These are phyloP conservation scores for Sorghum bicolor DNA, from an alignment of 176 grass and related monocot genomes.

Conservation along the genomic window Sorghum_bicolor_NCBIv3 NC_012876.2:60321501-60322000, in stretches of 20 bases:
- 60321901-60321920: constrained; percentile 58
- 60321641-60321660: constrained; percentile 93
- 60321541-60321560: constrained; percentile 1
- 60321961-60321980: constrained; percentile 97
- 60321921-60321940: constrained; percentile 98
- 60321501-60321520: constrained; percentile 5
- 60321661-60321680: constrained; percentile 91
- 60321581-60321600: constrained; percentile 97
- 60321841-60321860: constrained; percentile 4
- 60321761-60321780: background rate
- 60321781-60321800: background rate
- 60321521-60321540: constrained; percentile 5
- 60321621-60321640: constrained; percentile 92
- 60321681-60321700: constrained; percentile 18
- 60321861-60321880: background rate
- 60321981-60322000: constrained; percentile 99
- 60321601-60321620: constrained; percentile 93
- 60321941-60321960: constrained; percentile 78
- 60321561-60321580: constrained; percentile 58
- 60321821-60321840: background rate
- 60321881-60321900: background rate
- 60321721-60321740: background rate
- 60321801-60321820: background rate
- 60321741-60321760: background rate
- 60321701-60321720: constrained; percentile 15